phyloP scores from a whole-genome alignment of 2,329 filamentous ascomycete species.

The Cryphonectria carpinicola region DNA sequence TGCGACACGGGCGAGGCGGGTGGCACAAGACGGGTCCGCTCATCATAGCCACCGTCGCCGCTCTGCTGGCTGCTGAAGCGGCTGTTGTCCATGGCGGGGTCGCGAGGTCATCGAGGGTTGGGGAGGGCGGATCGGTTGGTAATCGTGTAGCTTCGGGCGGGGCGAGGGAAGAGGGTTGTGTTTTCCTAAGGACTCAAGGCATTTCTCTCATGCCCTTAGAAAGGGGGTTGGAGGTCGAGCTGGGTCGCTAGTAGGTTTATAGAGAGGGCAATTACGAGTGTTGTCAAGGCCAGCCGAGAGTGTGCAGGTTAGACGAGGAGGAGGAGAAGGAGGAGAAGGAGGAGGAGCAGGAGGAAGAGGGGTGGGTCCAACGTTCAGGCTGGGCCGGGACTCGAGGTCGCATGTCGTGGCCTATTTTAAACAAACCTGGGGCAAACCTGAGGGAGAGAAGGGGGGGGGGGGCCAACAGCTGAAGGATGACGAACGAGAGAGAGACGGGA shows the following conservation, averaged over 20 bases:
- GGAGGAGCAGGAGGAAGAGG: not conserved
- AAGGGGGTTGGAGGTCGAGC: not conserved
- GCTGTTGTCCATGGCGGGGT: conserved; percentile 6
- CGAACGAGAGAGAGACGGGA: not conserved
- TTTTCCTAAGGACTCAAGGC: not conserved
- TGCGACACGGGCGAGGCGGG: conserved; percentile 26
- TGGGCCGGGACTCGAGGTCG: not conserved
- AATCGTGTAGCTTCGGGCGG: not conserved
- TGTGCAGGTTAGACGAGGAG: not conserved
- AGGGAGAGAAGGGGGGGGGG: not conserved
- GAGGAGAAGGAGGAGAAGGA: not conserved
- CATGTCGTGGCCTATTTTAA: conserved; percentile 10
- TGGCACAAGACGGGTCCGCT: conserved; percentile 13
- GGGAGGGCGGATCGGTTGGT: not conserved
- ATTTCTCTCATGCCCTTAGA: not conserved
- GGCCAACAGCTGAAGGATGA: not conserved
- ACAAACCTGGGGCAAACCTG: not conserved
- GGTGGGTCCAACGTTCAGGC: conserved; percentile 1
- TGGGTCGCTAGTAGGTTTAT: not conserved
- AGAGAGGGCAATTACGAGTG: not conserved
- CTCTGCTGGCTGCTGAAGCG: conserved; percentile 5
- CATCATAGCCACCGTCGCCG: conserved; percentile 21
- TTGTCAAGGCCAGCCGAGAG: not conserved
- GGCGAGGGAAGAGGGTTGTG: not conserved
- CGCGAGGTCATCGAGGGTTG: not conserved